Evolutionary conservation across 441 rosid genomes (phyloP).

Genomic region (Breynia disticha): DNA sequence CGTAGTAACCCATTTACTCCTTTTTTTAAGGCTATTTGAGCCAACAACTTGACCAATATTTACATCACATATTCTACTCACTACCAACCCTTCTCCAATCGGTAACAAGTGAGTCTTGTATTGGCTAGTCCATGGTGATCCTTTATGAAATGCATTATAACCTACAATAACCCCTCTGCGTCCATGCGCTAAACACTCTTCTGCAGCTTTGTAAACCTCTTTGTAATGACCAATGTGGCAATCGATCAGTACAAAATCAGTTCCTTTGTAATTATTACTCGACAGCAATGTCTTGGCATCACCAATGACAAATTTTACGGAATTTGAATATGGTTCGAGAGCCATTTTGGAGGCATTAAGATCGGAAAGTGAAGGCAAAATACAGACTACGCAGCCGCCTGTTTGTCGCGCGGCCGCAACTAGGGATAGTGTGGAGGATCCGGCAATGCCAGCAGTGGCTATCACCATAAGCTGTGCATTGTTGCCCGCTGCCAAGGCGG

Average conservation of each 20-base stretch:
- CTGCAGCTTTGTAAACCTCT: conserved; percentile 20
- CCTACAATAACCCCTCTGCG: conserved; percentile 28
- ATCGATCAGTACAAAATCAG: conserved; percentile 42
- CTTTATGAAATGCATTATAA: conserved; percentile 29
- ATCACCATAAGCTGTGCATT: conserved; percentile 36
- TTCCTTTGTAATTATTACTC: conserved; percentile 18
- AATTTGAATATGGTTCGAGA: conserved; percentile 17
- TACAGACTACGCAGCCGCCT: conserved; percentile 29
- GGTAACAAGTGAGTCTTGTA: conserved; percentile 27
- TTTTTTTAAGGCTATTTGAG: conserved; percentile 7
- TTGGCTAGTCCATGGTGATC: conserved; percentile 16
- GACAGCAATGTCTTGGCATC: conserved; percentile 21
- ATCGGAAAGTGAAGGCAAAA: conserved; percentile 12
- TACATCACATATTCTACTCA: conserved; percentile 12
- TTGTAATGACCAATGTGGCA: conserved; percentile 21
- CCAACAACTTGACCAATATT: neutral
- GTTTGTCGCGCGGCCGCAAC: conserved; percentile 44
- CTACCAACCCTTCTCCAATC: conserved; percentile 36
- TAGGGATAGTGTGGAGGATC: conserved; percentile 16
- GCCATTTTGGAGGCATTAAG: conserved; percentile 9
- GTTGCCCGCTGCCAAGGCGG: conserved; percentile 41
- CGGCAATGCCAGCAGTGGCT: conserved; percentile 14
- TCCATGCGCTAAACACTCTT: conserved; percentile 11
- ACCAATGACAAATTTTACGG: conserved; percentile 25
- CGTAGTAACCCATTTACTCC: conserved; percentile 33